These are phyloP conservation scores for Rhododendron ovatum DNA, from an alignment of 148 eudicot genomes.

Conservation along the genomic window DNA sequence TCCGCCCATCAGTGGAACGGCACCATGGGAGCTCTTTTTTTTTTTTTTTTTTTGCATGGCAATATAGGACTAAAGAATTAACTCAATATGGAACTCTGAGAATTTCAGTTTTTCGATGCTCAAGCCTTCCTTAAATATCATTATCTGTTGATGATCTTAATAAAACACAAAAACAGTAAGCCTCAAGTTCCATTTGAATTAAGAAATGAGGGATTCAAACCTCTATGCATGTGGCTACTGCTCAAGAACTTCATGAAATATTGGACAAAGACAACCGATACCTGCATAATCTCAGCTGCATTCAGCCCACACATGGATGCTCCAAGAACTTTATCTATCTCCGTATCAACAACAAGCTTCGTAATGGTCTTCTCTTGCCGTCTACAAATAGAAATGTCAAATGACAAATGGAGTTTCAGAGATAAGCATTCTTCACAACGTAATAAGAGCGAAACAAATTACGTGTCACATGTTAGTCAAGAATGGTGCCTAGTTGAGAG, in stretches of 20 bases:
- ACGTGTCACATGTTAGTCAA: not conserved
- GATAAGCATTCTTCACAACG: not conserved
- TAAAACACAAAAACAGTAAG: not conserved
- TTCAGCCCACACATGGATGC: conserved; percentile 99
- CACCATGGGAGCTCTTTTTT: not conserved
- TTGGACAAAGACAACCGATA: conserved; percentile 9
- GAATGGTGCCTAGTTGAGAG: not conserved
- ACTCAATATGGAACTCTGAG: not conserved
- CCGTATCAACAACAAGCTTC: conserved; percentile 92
- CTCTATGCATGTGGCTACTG: not conserved
- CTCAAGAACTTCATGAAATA: not conserved
- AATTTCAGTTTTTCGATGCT: not conserved
- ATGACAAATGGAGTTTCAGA: conserved; percentile 4
- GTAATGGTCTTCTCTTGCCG: conserved; percentile 83
- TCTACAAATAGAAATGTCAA: conserved; percentile 29
- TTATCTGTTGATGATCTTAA: not conserved
- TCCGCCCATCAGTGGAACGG: not conserved
- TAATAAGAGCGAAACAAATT: not conserved
- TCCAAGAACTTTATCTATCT: conserved; percentile 91
- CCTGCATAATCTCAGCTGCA: conserved; percentile 99
- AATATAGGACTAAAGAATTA: not conserved
- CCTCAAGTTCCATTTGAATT: not conserved
- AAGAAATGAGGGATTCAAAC: not conserved
- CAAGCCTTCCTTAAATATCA: not conserved
- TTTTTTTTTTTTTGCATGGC: not conserved